Evolutionary conservation across 2,329 filamentous ascomycete genomes (phyloP), one percentile per base, ranked within the genome.

Genomic region (Blastomyces gilchristii): DNA sequence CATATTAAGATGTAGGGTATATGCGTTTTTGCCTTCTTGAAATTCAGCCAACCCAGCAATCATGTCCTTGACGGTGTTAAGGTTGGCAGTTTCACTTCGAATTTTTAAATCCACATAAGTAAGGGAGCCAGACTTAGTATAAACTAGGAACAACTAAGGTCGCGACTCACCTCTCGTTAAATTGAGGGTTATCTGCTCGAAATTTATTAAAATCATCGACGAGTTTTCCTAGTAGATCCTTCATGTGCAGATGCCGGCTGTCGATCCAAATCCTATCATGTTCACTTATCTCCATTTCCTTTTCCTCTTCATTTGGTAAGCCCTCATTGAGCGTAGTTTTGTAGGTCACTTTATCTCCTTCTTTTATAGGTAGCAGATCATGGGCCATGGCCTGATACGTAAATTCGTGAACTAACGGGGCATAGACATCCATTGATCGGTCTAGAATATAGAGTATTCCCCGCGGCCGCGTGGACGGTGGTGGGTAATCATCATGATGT

Each of bases 301-400:
- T 96, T 65, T 89, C 85, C 73, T 95, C 85, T 37, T 87, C 84
- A 52, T 87, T 84, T 0, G 80, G 76, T 3, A 83, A 81, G 11
- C 88, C 90, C 69, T 91, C 85, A 67, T 96, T 94, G 66, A 94
- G 80, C 1, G 83, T 80, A 61, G 91, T 92, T 68, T 87, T 87
- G 73, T 92, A 99, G 0, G 88, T 91, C 11, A 95, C 83, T 74
- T 94, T 96, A 67, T 96, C 91, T 31, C 85, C 87, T 62, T 97
- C 94, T 69, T 89, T 87, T 71, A 99, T 91, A 0, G 89, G 88
- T 39, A 99, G 79, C 9, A 99, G 80, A 72, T 99, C 94, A 74
- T 97, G 90, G 3, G 91, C 93, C 93, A 99, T 97, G 60, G 94
- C 91, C 76, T 99, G 94, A 74, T 97, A 99, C 14, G 94, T 97